A percentile compares a stretch with the other conserved stretches of the same genome.
Evolutionary conservation across 2,329 filamentous ascomycete genomes (phyloP).

Genomic region (Verruconis gallopava): DNA sequence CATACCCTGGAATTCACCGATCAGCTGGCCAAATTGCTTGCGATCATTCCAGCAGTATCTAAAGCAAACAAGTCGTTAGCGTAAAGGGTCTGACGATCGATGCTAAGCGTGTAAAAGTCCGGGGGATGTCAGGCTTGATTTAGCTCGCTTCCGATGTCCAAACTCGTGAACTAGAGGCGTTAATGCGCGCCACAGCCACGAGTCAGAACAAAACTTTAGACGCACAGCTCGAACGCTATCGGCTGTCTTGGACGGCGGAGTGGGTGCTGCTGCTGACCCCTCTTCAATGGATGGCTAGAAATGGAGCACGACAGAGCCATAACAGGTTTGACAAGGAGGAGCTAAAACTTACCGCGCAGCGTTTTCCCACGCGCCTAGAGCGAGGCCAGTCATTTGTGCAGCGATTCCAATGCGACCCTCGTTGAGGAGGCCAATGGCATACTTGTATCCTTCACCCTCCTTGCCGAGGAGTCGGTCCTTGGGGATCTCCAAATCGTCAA

Average conservation of each 20-base stretch:
- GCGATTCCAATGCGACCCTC: conserved; percentile 97
- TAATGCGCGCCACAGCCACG: background rate
- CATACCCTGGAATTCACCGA: conserved; percentile 98
- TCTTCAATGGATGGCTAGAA: background rate
- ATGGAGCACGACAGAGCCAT: no score
- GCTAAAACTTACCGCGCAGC: conserved; percentile 52
- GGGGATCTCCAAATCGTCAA: conserved; percentile 88
- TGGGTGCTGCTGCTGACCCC: background rate
- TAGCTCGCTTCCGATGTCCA: no score
- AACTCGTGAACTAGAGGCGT: background rate
- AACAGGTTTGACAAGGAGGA: background rate
- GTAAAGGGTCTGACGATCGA: background rate
- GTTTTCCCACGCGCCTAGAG: conserved; percentile 89
- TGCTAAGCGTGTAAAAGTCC: background rate
- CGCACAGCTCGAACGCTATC: background rate
- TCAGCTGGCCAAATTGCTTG: conserved; percentile 84
- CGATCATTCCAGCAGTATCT: conserved; percentile 97
- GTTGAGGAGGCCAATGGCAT: conserved; percentile 86
- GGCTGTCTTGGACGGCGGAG: background rate
- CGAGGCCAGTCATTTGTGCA: conserved; percentile 95
- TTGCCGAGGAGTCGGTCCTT: conserved; percentile 78
- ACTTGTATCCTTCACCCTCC: conserved; percentile 91
- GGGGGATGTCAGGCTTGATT: no score
- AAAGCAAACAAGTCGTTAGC: conserved; percentile 2
- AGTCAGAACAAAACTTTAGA: conserved; percentile 1